Conservation (phyloP, 1,284 basidiomycete genomes). For the Veloporphyrellus conicus region DNA sequence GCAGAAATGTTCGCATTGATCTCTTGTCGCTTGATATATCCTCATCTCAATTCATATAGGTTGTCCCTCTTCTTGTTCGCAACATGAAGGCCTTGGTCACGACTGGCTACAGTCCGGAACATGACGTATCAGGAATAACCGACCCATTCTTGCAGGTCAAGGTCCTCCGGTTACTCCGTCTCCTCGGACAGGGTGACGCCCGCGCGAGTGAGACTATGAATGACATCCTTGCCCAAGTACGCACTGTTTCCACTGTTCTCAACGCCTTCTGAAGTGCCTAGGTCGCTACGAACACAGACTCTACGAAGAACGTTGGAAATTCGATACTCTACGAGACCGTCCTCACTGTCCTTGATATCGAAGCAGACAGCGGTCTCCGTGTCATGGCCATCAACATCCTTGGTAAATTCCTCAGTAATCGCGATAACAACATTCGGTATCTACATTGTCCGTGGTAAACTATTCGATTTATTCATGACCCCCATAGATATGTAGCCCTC, state of each 20-base stretch:
- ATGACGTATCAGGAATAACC: conserved; percentile 98
- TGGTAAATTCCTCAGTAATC: conserved; percentile 96
- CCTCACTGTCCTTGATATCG: conserved; percentile 95
- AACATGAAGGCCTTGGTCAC: conserved; percentile 95
- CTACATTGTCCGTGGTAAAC: background rate
- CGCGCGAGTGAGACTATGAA: conserved; percentile 96
- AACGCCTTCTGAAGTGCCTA: conserved; percentile 30
- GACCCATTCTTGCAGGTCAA: conserved; percentile 99
- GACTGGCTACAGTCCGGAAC: conserved; percentile 97
- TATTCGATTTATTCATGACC: conserved; percentile 2
- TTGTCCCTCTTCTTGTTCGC: conserved; percentile 89
- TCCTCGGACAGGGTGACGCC: conserved; percentile 83
- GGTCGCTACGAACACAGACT: conserved; percentile 99
- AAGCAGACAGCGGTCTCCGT: conserved; percentile 90
- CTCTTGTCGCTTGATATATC: background rate
- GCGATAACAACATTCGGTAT: conserved; percentile 97
- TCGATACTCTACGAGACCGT: conserved; percentile 98
- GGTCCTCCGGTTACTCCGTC: conserved; percentile 86
- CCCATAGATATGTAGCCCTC: conserved; percentile 86
- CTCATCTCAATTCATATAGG: conserved; percentile 43
- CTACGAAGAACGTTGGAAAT: conserved; percentile 97
- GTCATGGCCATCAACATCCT: conserved; percentile 99
- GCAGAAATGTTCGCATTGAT: conserved; percentile 67
- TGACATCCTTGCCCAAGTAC: conserved; percentile 92
- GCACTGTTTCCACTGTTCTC: conserved; percentile 5